phyloP scores from a whole-genome alignment of 2,329 filamentous ascomycete species.

The Thielaviopsis euricoi region DNA sequence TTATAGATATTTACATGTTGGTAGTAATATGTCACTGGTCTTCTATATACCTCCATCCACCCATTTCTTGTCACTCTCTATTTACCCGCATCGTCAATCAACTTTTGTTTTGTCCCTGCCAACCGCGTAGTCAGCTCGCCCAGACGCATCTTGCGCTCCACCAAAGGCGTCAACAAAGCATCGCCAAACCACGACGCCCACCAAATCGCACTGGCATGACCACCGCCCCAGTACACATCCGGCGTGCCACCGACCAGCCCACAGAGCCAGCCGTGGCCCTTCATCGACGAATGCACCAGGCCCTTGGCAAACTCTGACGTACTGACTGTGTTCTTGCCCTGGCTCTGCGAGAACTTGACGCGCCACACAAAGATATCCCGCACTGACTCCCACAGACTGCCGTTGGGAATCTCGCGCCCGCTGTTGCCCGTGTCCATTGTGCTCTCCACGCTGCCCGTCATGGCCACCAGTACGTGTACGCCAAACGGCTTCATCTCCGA shows the following conservation, averaged over 20 bases:
- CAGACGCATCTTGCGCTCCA: slow-evolving; percentile 14
- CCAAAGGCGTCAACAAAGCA: slow-evolving; percentile 16
- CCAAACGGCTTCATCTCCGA: slow-evolving; percentile 36
- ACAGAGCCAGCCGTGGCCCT: slow-evolving; percentile 20
- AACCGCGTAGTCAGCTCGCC: background rate
- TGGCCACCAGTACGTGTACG: slow-evolving; percentile 40
- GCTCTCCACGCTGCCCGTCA: slow-evolving; percentile 36
- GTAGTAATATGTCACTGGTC: no score
- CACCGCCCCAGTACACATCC: slow-evolving; percentile 22
- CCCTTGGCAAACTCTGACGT: slow-evolving; percentile 25
- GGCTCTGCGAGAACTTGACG: slow-evolving; percentile 32
- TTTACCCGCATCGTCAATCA: background rate
- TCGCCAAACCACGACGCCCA: slow-evolving; percentile 19
- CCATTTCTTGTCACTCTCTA: background rate
- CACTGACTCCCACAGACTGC: slow-evolving; percentile 31
- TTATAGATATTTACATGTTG: no score
- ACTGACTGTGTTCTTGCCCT: slow-evolving; percentile 17
- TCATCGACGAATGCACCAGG: slow-evolving; percentile 21
- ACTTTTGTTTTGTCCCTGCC: background rate
- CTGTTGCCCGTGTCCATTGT: slow-evolving; percentile 28
- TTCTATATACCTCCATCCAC: no score
- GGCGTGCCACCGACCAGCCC: slow-evolving; percentile 19
- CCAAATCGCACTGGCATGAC: slow-evolving; percentile 18
- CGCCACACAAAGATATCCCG: slow-evolving; percentile 29
- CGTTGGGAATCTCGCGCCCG: slow-evolving; percentile 25